A percentile compares a stretch with the other conserved stretches of the same genome.
These are phyloP conservation scores for Metschnikowia peoriensis DNA, from an alignment of 805 yeast genomes.

Conservation along the genomic window DNA sequence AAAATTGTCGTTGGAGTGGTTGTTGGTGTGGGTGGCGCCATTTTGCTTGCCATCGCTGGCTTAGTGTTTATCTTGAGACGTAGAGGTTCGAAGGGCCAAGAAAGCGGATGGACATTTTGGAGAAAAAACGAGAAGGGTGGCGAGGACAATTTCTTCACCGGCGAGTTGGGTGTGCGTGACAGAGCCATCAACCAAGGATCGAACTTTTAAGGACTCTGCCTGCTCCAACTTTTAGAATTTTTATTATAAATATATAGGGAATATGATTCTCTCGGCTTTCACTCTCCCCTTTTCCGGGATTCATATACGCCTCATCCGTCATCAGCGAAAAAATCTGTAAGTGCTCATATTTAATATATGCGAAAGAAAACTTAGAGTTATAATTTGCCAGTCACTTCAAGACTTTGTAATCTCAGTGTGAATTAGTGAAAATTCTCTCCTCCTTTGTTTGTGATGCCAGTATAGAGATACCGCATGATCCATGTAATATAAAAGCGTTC, in stretches of 20 bases:
- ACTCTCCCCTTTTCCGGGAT: too few species aligned
- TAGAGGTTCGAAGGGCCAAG: slow-evolving; percentile 28
- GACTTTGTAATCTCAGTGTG: too few species aligned
- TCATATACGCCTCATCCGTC: too few species aligned
- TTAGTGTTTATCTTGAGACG: slow-evolving; percentile 35
- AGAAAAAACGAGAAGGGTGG: slow-evolving; percentile 43
- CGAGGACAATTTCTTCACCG: slow-evolving; percentile 39
- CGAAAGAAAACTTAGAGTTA: too few species aligned
- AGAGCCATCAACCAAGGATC: slow-evolving; percentile 47
- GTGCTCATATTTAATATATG: too few species aligned
- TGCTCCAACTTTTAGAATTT: neutral
- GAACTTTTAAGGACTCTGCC: slow-evolving; percentile 28
- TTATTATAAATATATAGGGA: neutral
- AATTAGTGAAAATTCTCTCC: too few species aligned
- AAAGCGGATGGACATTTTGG: slow-evolving; percentile 47
- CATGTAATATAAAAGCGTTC: too few species aligned
- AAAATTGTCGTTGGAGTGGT: slow-evolving; percentile 47
- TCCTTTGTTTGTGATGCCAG: too few species aligned
- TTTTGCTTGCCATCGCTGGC: slow-evolving; percentile 35
- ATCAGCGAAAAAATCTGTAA: too few species aligned
- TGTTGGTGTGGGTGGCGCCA: slow-evolving; percentile 46
- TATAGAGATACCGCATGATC: too few species aligned
- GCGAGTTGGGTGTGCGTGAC: slow-evolving; percentile 48
- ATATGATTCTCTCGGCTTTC: too few species aligned
- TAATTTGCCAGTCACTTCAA: too few species aligned